Base-by-base conservation (phyloP, 805 yeast genomes). In the Nakazawaea populi region DNA sequence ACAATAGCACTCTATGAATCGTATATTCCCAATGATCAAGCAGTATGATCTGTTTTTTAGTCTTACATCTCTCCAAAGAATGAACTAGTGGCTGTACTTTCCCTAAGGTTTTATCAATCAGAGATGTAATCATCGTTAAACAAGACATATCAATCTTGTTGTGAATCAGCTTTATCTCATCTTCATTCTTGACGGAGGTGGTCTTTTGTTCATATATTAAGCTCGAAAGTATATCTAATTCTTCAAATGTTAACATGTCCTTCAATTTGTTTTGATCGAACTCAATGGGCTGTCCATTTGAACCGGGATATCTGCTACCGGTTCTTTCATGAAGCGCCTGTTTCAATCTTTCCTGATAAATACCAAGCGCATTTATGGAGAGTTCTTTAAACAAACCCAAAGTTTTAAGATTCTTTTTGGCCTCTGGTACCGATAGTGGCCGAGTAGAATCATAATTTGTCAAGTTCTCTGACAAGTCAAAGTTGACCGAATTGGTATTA, bases 1-100 rank as follows among this genome's bases (percentile, higher is more conserved):
- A 54, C 6, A 71, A 52, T 47, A 76, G 66, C 5, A 70, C 56
- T 32, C 70, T 63, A 55, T 79, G 83, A 51, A 78, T 56, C 1
- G 72, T 52, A 52, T 62, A 67, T 11, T 60, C 51, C 46, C 58
- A 54, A 50, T 62, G 56, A 2, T 69, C 65, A 5, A 61, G 52
- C 5, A 52, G 29, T 6, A 58, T 30, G 4, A 67, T 43, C 5
- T 41, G 47, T 4, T 56, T 60, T 44, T 52, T 56, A 4, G 55
- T 46, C 47, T 60, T 62, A 47, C 63, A 58, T 38, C 52, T 56
- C 35, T 55, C 60, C 52, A 61, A 58, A 18, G 56, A 52, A 18
- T 56, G 53, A 4, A 64, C 58, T 6, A 55, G 34, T 12, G 44
- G 31, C 51, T 65, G 64, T 49, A 68, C 55, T 28, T 55, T 54